These are phyloP conservation scores for Xanthoconium separans DNA, from an alignment of 1,284 basidiomycete genomes.

Conservation along the genomic window DNA sequence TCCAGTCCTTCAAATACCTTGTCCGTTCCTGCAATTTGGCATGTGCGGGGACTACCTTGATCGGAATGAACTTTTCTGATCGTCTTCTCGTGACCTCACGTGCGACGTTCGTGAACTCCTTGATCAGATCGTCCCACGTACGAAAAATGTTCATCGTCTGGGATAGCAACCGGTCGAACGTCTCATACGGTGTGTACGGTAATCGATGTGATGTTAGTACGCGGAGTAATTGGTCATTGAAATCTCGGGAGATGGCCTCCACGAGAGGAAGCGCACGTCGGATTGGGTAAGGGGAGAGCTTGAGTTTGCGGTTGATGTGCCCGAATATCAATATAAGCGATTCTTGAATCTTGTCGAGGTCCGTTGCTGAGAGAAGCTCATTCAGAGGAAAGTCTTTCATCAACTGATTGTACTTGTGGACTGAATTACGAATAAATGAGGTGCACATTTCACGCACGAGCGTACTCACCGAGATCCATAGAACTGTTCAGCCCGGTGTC, in stretches of 20 bases:
- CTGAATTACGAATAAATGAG: slow-evolving; percentile 51
- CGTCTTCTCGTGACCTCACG: slow-evolving; percentile 93
- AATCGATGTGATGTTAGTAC: slow-evolving; percentile 89
- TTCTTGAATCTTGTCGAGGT: slow-evolving; percentile 93
- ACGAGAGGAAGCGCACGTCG: slow-evolving; percentile 93
- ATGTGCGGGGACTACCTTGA: slow-evolving; percentile 92
- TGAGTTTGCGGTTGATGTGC: slow-evolving; percentile 95
- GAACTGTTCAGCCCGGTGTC: slow-evolving; percentile 97
- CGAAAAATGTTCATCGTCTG: slow-evolving; percentile 84
- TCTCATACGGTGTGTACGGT: slow-evolving; percentile 92
- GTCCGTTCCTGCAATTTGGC: slow-evolving; percentile 89
- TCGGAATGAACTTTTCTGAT: slow-evolving; percentile 93
- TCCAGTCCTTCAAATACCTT: slow-evolving; percentile 87
- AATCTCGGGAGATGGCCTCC: slow-evolving; percentile 96
- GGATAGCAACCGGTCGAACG: slow-evolving; percentile 84
- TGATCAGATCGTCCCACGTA: slow-evolving; percentile 96
- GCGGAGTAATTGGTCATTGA: slow-evolving; percentile 91
- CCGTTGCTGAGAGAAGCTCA: slow-evolving; percentile 93
- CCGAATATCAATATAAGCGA: slow-evolving; percentile 85
- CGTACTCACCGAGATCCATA: slow-evolving; percentile 71
- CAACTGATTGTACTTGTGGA: slow-evolving; percentile 95
- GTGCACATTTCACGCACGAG: not conserved
- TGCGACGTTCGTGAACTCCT: slow-evolving; percentile 97
- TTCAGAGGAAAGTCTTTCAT: slow-evolving; percentile 99
- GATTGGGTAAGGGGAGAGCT: slow-evolving; percentile 94